These are phyloP conservation scores for Bipolaris cookei DNA, from an alignment of 2,329 filamentous ascomycete genomes.

Conservation along the genomic window DNA sequence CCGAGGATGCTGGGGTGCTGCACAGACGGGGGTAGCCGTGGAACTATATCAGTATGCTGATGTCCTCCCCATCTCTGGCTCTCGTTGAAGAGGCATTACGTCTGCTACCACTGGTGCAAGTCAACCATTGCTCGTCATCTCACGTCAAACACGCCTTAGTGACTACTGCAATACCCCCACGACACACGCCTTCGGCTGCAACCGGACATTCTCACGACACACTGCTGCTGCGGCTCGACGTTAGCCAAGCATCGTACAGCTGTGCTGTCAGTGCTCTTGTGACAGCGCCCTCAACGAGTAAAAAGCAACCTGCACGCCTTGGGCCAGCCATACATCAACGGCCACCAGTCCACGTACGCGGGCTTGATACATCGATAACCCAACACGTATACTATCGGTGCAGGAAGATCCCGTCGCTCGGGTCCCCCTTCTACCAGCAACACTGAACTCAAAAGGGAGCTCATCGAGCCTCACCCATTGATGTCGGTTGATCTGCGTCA, in stretches of 20 bases:
- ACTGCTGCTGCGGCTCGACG: conserved; percentile 26
- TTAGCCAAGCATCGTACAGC: conserved; percentile 42
- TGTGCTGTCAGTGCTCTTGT: conserved; percentile 44
- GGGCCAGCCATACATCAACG: conserved; percentile 32
- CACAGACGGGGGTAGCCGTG: conserved; percentile 30
- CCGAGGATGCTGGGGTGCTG: conserved; percentile 27
- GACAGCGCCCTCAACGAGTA: conserved; percentile 35
- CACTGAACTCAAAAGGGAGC: conserved; percentile 36
- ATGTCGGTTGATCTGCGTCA: conserved; percentile 66
- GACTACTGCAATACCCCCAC: conserved; percentile 35
- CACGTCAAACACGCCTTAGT: conserved; percentile 31
- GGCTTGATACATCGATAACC: conserved; percentile 31
- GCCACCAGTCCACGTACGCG: conserved; percentile 27
- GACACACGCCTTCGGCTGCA: conserved; percentile 37
- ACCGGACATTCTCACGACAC: conserved; percentile 30
- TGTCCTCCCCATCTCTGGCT: conserved; percentile 23
- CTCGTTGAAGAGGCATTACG: conserved; percentile 7
- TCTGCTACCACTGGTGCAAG: conserved; percentile 6
- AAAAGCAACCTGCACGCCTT: conserved; percentile 32
- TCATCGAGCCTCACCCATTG: conserved; percentile 50
- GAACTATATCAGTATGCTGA: conserved; percentile 44
- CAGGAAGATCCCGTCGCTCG: conserved; percentile 29
- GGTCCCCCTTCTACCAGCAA: conserved; percentile 14
- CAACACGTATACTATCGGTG: conserved; percentile 23
- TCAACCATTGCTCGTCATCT: conserved; percentile 22